These are phyloP conservation scores for Blastocrithidia nonstop DNA, from an alignment of 208 protist species.

Conservation along the genomic window DNA sequence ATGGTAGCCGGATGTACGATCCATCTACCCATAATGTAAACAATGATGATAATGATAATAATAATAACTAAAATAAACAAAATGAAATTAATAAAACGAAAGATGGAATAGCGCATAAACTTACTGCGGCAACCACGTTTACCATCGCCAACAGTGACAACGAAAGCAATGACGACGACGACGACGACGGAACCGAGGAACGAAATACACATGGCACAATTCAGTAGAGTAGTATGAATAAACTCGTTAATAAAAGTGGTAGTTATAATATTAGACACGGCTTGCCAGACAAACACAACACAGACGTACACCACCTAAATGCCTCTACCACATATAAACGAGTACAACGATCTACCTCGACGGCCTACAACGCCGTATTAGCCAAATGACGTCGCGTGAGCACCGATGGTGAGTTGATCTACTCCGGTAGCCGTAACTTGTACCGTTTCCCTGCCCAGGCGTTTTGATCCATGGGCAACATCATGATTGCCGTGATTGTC, in stretches of 20 bases:
- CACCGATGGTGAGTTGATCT: conserved; percentile 62
- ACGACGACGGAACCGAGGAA: background rate
- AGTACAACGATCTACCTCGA: conserved; percentile 4
- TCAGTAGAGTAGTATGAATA: background rate
- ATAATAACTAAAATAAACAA: no score
- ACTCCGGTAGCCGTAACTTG: conserved; percentile 56
- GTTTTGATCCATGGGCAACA: conserved; percentile 23
- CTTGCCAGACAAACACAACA: background rate
- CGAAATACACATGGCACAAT: no score
- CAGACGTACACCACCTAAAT: background rate
- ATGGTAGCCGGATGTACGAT: no score
- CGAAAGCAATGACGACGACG: conserved; percentile 1
- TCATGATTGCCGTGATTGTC: conserved; percentile 54
- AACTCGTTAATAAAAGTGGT: background rate
- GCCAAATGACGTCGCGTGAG: conserved; percentile 13
- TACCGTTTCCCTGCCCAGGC: conserved; percentile 61
- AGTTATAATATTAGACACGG: background rate
- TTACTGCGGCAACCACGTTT: no score
- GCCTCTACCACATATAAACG: conserved; percentile 4
- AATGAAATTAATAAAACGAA: no score
- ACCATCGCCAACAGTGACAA: background rate
- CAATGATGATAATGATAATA: no score
- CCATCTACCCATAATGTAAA: no score
- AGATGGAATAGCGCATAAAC: no score
- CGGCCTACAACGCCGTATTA: background rate